Evolutionary conservation across 306 rosid genomes (phyloP), one percentile per base, ranked within the genome.

Genomic region (Cucurbita pepo): DNA sequence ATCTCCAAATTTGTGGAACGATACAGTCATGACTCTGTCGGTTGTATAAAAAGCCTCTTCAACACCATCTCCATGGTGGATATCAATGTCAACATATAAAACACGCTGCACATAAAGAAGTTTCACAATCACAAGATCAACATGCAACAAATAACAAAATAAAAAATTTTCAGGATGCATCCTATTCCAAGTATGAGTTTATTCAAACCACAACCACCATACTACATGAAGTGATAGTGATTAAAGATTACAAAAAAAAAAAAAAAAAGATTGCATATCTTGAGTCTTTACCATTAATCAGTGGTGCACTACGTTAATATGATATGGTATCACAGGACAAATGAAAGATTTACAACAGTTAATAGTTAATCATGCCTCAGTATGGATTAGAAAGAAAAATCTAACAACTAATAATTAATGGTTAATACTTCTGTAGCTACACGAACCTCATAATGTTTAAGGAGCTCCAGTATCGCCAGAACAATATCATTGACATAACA

Each of bases 11-110:
- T 90, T 90, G 72, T 90, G 96, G 80, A 90, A 90, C 8, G 96
- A 90, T 77, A 90, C 96, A 34, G 96, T 90, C 96, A 88, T 90
- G 80, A 90, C 96, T 77, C 96, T 85, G 53, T 90, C 95, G 4
- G 95, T 90, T 10, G 95, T 90, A 83, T 90, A 90, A 82, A 90
- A 90, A 14, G 96, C 96, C 84, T 90, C 96, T 81, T 90, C 96
- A 38, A 90, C 96, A 57, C 96, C 94, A 44, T 90, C 96, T 54
- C 96, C 96, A 71, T 90, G 96, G 85, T 90, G 96, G 69, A 90
- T 90, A 78, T 90, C 96, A 61, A 90, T 90, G 79, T 90, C 96
- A 78, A 90, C 94, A 69, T 90, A 90, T 66, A 90, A 81, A 82
- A 90, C 96, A 69, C 95, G 94, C 96, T 90, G 88, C 88, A 76